These are phyloP conservation scores for Prorocentrum cordatum DNA, from an alignment of 169 alveolate genomes.

Conservation along the genomic window DNA sequence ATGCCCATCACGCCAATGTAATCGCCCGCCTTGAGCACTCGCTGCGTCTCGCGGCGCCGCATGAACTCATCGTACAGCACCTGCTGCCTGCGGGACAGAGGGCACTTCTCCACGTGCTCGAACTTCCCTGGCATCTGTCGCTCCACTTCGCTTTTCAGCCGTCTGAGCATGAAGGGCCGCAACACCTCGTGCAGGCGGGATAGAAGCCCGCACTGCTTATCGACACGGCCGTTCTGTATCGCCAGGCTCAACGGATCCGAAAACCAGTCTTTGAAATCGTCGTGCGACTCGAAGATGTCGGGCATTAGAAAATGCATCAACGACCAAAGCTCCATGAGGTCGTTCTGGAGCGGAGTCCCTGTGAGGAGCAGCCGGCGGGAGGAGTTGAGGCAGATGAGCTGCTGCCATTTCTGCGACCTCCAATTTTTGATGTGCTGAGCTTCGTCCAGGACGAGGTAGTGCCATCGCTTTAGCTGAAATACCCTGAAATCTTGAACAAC, in stretches of 20 bases:
- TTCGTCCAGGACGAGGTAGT: slow-evolving; percentile 95
- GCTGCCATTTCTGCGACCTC: slow-evolving; percentile 96
- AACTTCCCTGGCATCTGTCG: slow-evolving; percentile 94
- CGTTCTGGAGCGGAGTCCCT: slow-evolving; percentile 99
- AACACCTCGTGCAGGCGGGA: slow-evolving; percentile 90
- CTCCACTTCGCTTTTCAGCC: slow-evolving; percentile 97
- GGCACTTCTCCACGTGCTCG: slow-evolving; percentile 46
- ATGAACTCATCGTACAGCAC: slow-evolving; percentile 96
- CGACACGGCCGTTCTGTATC: too few relatives aligned
- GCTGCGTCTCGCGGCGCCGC: slow-evolving; percentile 71
- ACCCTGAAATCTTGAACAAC: too few relatives aligned
- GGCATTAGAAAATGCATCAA: slow-evolving; percentile 98
- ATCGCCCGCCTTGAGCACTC: slow-evolving; percentile 78
- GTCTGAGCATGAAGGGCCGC: slow-evolving; percentile 93
- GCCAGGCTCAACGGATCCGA: slow-evolving; percentile 86
- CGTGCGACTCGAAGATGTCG: slow-evolving; percentile 80
- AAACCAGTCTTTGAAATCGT: slow-evolving; percentile 88
- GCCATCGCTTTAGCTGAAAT: too few relatives aligned
- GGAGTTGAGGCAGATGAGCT: slow-evolving; percentile 88
- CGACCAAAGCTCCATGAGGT: slow-evolving; percentile 98
- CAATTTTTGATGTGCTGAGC: slow-evolving; percentile 98
- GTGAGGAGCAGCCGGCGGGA: slow-evolving; percentile 92
- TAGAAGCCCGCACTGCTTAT: too few relatives aligned
- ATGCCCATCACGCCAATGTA: slow-evolving; percentile 93
- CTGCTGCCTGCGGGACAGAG: slow-evolving; percentile 79